Conservation (phyloP, 75 land plant genomes). For the Isoetes taiwanensis region DNA sequence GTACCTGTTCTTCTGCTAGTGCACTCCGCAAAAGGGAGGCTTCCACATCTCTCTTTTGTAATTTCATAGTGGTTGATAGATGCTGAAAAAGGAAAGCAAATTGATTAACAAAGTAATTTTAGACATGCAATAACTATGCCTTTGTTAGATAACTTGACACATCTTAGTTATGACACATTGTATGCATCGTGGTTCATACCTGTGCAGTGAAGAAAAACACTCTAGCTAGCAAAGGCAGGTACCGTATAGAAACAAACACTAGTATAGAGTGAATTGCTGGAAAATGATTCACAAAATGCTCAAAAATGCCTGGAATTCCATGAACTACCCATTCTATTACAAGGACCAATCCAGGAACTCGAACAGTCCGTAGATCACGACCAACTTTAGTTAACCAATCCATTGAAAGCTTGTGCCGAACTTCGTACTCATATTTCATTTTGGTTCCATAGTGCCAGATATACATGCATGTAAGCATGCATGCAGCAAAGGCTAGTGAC, state of each 20-base stretch:
- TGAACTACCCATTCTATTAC: slow-evolving; percentile 82
- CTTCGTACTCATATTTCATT: slow-evolving; percentile 67
- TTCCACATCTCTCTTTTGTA: too few relatives aligned
- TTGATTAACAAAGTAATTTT: too few relatives aligned
- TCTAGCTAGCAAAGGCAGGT: too few relatives aligned
- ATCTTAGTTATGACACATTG: too few relatives aligned
- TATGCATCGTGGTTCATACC: too few relatives aligned
- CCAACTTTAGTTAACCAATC: slow-evolving; percentile 77
- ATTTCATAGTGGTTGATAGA: too few relatives aligned
- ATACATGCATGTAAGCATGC: slow-evolving; percentile 66
- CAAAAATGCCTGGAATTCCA: slow-evolving; percentile 80
- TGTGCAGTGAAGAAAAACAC: too few relatives aligned
- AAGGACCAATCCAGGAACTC: slow-evolving; percentile 82
- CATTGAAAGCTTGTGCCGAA: slow-evolving; percentile 80
- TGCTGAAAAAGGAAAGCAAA: too few relatives aligned
- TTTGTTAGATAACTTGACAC: too few relatives aligned
- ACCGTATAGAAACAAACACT: slow-evolving; percentile 87
- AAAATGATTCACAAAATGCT: slow-evolving; percentile 63
- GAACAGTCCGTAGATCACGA: slow-evolving; percentile 64
- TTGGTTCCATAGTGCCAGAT: slow-evolving; percentile 96
- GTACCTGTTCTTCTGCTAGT: too few relatives aligned
- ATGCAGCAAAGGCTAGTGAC: slow-evolving; percentile 68
- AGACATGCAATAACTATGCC: too few relatives aligned
- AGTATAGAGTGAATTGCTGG: slow-evolving; percentile 90
- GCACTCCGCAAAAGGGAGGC: too few relatives aligned